Base-by-base conservation (phyloP, 805 yeast genomes). In the Blastobotrys americana region DNA sequence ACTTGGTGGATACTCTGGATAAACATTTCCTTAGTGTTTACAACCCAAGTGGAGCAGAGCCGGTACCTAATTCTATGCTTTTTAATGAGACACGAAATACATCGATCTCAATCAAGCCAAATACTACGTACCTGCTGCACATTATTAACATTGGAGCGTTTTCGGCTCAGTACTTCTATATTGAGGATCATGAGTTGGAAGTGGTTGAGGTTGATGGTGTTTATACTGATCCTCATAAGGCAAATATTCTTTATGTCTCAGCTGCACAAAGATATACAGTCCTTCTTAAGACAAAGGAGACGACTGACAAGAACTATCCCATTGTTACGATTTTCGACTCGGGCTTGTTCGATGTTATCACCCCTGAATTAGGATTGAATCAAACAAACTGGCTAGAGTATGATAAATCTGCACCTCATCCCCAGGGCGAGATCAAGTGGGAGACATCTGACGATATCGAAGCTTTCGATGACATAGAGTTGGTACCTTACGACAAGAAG, bases 1-100 rank as follows among this genome's bases (percentile, higher is more conserved):
- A 73, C 38, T 63, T 65, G 41, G 71, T 81, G 25, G 76, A 65
- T 33, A 69, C 83, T 53, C 67, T 71, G 51, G 54, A 62, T 17
- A 68, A 72, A 15, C 47, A 55, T 31, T 89, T 93, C 69, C 60
- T 88, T 70, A 76, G 68, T 53, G 62, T 80, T 50, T 80, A 72
- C 70, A 93, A 93, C 66, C 98, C 98, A 47, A 86, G 96, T 6
- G 98, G 98, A 59, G 96, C 97, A 37, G 98, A 93, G 69, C 98
- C 98, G 42, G 80, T 93, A 55, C 98, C 98, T 5, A 83, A 84
- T 53, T 71, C 74, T 61, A 65, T 84, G 55, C 73, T 93, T 56
- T 71, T 88, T 64, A 90, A 90, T 68, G 87, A 88, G 60, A 81
- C 95, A 9, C 75, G 72, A 58, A 82, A 84, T 65, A 34, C 53